A percentile compares a stretch with the other conserved stretches of the same genome.
Conservation (phyloP, 2,329 filamentous ascomycete species). For the Colletotrichum musae region DNA sequence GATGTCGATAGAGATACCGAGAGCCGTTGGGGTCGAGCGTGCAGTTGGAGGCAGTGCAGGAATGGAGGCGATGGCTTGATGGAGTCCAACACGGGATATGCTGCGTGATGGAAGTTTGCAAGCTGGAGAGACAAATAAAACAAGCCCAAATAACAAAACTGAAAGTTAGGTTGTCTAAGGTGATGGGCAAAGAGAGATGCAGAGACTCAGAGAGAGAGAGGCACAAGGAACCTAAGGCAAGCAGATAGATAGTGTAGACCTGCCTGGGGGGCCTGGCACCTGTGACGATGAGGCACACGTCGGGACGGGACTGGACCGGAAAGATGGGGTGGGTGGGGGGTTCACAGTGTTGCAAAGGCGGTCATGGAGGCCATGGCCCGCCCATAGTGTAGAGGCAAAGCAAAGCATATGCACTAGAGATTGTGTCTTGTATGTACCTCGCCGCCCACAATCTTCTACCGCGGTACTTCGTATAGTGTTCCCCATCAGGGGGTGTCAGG, state of each 20-base stretch:
- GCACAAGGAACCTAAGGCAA: slow-evolving; percentile 10
- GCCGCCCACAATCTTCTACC: slow-evolving; percentile 9
- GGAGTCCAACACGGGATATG: background rate
- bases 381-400: background rate
- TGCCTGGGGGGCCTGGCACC: no score
- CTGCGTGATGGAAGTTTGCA: slow-evolving; percentile 2
- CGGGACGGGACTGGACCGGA: slow-evolving; percentile 13
- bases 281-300: slow-evolving; percentile 25
- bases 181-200: slow-evolving; percentile 16
- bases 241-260: slow-evolving; percentile 1
- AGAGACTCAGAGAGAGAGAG: background rate
- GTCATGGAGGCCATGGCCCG: slow-evolving; percentile 9
- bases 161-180: background rate
- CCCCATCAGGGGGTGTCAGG: background rate
- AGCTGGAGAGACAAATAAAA: slow-evolving; percentile 4
- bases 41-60: slow-evolving; percentile 7
- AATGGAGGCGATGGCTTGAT: slow-evolving; percentile 4
- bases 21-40: slow-evolving; percentile 1
- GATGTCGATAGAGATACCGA: background rate
- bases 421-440: slow-evolving; percentile 3
- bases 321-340: slow-evolving; percentile 15
- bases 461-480: slow-evolving; percentile 1
- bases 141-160: slow-evolving; percentile 17
- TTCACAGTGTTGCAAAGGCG: slow-evolving; percentile 8
- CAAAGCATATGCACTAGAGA: slow-evolving; percentile 30